Evolutionary conservation across 148 eudicot genomes (phyloP), one percentile per base, ranked within the genome.

Genomic region (Rhododendron ferrugineum): DNA sequence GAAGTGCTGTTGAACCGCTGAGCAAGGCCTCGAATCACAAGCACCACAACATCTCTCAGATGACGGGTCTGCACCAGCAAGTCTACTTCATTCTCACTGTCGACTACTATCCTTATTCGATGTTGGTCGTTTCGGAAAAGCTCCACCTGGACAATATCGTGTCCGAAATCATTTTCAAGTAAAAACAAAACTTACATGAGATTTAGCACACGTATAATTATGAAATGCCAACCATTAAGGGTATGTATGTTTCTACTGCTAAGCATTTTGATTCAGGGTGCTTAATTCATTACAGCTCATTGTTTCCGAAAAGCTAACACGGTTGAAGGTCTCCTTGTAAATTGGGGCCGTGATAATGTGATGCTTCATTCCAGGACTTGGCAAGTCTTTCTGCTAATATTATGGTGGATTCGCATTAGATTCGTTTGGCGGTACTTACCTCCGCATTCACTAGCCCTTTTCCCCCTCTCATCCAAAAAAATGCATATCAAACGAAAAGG

Each of bases 1-100:
- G 99, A 97, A 42, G 96, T 94, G 87, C 99, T 97, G 90, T 97
- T 97, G 89, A 94, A 97, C 44, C 93, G 89, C 85, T 95, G 98
- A 73, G 99, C 98, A 60, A 95, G 89, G 73, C 99, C 99, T 82
- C 99, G 88, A 56, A 97, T 88, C 83, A 97, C 98, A 66, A 97
- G 98, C 84, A 94, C 99, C 56, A 94, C 91, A 15, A 97, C 94
- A 87, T 97, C 99, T 50, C 99, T 90, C 68, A 93, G 84, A 86
- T 97, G 98, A 54, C 99, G 96, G 5, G 98, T 95, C 90, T 97
- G 98, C 81, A 97, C 99, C 96, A 97, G 91, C 78, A 95, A 83
- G 82, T 95, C 98, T 16, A 92, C 94, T 88, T 94, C 98, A 84
- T 90, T 92, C 44, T 97, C 95, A 72, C 96, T 89, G 82, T 97